These are phyloP conservation scores for Geotrichum australiense DNA, from an alignment of 1,139 yeast species.

Conservation along the genomic window DNA sequence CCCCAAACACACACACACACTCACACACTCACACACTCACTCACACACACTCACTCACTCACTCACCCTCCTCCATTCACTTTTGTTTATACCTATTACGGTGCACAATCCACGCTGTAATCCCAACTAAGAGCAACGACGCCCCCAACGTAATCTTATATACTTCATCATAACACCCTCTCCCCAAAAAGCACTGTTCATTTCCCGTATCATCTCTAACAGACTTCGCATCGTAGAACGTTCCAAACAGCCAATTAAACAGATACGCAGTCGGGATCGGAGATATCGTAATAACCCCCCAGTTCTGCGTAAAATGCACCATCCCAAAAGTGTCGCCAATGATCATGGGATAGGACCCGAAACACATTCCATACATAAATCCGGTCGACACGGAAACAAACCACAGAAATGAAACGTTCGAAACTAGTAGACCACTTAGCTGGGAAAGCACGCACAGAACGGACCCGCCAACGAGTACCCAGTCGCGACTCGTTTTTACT, in stretches of 20 bases:
- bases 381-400: slow-evolving; percentile 60
- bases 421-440: slow-evolving; percentile 31
- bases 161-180: slow-evolving; percentile 23
- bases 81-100: no score
- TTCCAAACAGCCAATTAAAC: slow-evolving; percentile 37
- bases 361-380: slow-evolving; percentile 69
- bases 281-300: slow-evolving; percentile 56
- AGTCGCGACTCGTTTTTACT: slow-evolving; percentile 52
- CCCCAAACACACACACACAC: no score
- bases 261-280: slow-evolving; percentile 37
- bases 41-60: no score
- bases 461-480: slow-evolving; percentile 54
- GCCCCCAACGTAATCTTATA: slow-evolving; percentile 24
- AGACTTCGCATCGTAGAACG: slow-evolving; percentile 32
- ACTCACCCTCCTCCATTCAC: no score
- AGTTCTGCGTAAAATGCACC: slow-evolving; percentile 63
- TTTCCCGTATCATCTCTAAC: slow-evolving; percentile 21
- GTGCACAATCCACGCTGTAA: not conserved
- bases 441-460: slow-evolving; percentile 35
- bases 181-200: slow-evolving; percentile 22
- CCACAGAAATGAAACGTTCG: slow-evolving; percentile 38
- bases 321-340: slow-evolving; percentile 73
- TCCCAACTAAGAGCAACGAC: slow-evolving; percentile 18
- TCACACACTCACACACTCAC: no score
- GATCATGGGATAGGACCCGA: slow-evolving; percentile 76